These are phyloP conservation scores for Claviceps cyperi DNA, from an alignment of 2,329 filamentous ascomycete species.

Conservation along the genomic window DNA sequence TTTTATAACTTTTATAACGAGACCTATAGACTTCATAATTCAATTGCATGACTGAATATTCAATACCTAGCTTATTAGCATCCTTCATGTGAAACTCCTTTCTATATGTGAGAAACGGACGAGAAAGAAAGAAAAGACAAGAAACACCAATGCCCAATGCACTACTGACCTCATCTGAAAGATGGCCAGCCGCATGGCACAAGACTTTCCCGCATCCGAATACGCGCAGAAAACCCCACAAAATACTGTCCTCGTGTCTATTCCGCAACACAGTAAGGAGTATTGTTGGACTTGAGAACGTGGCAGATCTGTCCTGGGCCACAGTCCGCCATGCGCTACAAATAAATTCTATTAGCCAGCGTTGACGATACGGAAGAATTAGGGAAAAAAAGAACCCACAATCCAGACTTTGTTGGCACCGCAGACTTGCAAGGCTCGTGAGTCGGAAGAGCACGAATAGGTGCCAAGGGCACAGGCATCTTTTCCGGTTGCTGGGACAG, in stretches of 20 bases:
- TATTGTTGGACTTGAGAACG: conserved; percentile 1
- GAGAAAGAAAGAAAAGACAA: background rate
- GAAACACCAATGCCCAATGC: too few species aligned
- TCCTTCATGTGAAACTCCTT: too few species aligned
- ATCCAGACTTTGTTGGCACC: background rate
- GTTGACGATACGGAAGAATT: background rate
- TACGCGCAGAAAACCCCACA: too few species aligned
- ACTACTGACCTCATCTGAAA: background rate
- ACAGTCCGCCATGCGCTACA: background rate
- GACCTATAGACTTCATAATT: too few species aligned
- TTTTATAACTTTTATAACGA: too few species aligned
- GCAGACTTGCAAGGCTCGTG: conserved; percentile 1
- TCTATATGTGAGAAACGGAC: too few species aligned
- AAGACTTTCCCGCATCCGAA: background rate
- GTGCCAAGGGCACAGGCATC: conserved; percentile 1
- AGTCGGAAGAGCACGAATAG: conserved; percentile 1
- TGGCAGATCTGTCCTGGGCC: background rate
- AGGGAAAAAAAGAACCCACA: background rate
- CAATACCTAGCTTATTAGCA: too few species aligned
- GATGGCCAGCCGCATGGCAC: background rate
- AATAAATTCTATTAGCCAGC: background rate
- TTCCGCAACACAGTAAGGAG: conserved; percentile 1
- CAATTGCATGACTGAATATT: too few species aligned
- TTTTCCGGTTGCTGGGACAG: background rate
- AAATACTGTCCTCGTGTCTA: too few species aligned